Conservation (phyloP, 345 rosid species). For the Heritiera fomes region DNA sequence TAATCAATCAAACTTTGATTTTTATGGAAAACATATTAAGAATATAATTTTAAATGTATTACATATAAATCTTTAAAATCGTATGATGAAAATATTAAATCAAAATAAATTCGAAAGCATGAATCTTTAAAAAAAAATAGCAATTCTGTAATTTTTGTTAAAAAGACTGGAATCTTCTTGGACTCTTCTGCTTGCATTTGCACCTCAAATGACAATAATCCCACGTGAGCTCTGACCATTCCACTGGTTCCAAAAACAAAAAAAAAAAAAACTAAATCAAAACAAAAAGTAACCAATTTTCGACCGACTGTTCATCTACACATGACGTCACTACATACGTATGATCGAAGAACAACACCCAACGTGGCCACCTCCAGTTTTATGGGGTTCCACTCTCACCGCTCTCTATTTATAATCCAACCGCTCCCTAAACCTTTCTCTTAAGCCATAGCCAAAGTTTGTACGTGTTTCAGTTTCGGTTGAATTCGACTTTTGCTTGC, state of each 20-base stretch:
- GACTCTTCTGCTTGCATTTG: too few relatives aligned
- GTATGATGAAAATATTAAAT: too few relatives aligned
- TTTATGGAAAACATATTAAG: too few relatives aligned
- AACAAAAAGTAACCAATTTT: neutral
- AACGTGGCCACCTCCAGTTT: constrained; percentile 8
- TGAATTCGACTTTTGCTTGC: neutral
- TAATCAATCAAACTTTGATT: too few relatives aligned
- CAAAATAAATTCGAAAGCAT: too few relatives aligned
- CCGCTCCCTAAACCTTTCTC: neutral
- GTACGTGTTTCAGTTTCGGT: neutral
- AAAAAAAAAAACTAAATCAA: neutral
- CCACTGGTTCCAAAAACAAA: neutral
- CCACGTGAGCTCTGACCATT: neutral
- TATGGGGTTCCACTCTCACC: neutral
- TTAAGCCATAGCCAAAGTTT: neutral
- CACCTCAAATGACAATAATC: neutral
- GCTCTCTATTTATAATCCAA: neutral
- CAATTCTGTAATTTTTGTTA: too few relatives aligned
- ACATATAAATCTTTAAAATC: too few relatives aligned
- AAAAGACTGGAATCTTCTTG: too few relatives aligned
- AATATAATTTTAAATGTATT: too few relatives aligned
- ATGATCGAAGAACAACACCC: neutral
- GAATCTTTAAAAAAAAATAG: too few relatives aligned
- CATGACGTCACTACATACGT: constrained; percentile 29
- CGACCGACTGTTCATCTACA: neutral